phyloP scores from a whole-genome alignment of 2,329 filamentous ascomycete species.

The Neoascochyta sp. region DNA sequence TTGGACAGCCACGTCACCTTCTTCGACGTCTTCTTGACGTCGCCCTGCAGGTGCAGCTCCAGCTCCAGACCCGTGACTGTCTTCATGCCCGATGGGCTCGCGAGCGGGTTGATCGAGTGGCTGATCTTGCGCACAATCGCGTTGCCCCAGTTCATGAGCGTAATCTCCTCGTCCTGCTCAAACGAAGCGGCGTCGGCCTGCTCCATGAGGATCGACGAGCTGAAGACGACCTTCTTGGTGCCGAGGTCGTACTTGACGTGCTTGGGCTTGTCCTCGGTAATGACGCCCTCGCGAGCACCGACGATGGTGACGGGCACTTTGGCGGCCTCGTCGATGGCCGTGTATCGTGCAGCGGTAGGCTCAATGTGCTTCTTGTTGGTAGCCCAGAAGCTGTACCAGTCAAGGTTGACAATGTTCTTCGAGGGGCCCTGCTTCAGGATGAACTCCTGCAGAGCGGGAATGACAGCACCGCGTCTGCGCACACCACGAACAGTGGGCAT shows the following conservation, averaged over 20 bases:
- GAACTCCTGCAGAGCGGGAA: conserved; percentile 75
- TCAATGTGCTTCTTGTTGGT: conserved; percentile 54
- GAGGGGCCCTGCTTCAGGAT: conserved; percentile 81
- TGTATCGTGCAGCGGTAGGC: conserved; percentile 47
- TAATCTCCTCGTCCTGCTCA: conserved; percentile 83
- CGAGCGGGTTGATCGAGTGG: conserved; percentile 50
- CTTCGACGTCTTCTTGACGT: conserved; percentile 93
- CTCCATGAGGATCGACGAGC: conserved; percentile 72
- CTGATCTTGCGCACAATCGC: conserved; percentile 68
- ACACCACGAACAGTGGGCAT: conserved; percentile 84
- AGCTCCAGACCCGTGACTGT: conserved; percentile 67
- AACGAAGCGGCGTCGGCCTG: conserved; percentile 82
- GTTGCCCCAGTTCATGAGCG: conserved; percentile 95
- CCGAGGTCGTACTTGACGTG: conserved; percentile 90
- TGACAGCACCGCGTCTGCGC: conserved; percentile 72
- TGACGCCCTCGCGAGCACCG: conserved; percentile 54
- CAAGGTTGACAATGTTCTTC: conserved; percentile 78
- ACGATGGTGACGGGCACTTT: conserved; percentile 67
- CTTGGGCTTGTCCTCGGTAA: conserved; percentile 73
- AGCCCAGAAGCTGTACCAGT: conserved; percentile 66
- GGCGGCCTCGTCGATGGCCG: conserved; percentile 62
- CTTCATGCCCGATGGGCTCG: conserved; percentile 45
- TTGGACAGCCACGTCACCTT: conserved; percentile 91
- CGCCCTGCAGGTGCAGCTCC: conserved; percentile 86
- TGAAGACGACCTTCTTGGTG: conserved; percentile 79